A percentile compares a stretch with the other conserved stretches of the same genome.
phyloP scores from a whole-genome alignment of 306 rosid genomes.

The Pterocarpus santalinus region DNA sequence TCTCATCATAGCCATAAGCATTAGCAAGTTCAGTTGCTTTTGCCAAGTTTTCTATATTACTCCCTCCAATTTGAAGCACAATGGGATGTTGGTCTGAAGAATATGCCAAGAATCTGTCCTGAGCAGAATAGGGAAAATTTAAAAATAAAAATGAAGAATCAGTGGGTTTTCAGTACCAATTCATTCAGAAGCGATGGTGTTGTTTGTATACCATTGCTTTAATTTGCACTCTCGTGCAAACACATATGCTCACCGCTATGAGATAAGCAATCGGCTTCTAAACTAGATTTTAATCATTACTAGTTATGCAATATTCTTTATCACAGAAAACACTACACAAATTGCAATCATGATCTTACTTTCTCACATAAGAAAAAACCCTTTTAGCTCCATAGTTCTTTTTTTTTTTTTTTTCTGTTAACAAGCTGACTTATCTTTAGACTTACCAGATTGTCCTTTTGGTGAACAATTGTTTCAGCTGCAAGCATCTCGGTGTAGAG shows the following conservation, averaged over 20 bases:
- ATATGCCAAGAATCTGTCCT: conserved; percentile 96
- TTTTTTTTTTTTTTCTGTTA: background rate
- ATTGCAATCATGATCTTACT: conserved; percentile 18
- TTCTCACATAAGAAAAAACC: conserved; percentile 9
- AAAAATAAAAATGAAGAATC: conserved; percentile 21
- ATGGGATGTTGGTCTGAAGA: conserved; percentile 93
- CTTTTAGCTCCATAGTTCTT: background rate
- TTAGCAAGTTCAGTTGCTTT: conserved; percentile 90
- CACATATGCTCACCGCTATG: background rate
- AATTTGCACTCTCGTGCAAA: conserved; percentile 15
- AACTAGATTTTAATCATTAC: conserved; percentile 2
- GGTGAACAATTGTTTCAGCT: conserved; percentile 89
- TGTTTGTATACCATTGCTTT: background rate
- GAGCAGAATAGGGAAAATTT: conserved; percentile 53
- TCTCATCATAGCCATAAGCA: conserved; percentile 84
- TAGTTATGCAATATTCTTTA: conserved; percentile 7
- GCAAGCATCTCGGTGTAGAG: conserved; percentile 95
- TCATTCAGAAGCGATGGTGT: conserved; percentile 5
- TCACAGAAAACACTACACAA: conserved; percentile 16
- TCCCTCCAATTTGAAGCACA: conserved; percentile 97
- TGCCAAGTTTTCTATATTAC: conserved; percentile 78
- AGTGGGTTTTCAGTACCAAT: background rate
- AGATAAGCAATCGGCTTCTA: background rate
- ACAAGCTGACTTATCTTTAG: conserved; percentile 35
- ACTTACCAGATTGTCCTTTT: conserved; percentile 84